Evolutionary conservation across 305 asterid genomes (phyloP).

Genomic region (Rubia occidens): DNA sequence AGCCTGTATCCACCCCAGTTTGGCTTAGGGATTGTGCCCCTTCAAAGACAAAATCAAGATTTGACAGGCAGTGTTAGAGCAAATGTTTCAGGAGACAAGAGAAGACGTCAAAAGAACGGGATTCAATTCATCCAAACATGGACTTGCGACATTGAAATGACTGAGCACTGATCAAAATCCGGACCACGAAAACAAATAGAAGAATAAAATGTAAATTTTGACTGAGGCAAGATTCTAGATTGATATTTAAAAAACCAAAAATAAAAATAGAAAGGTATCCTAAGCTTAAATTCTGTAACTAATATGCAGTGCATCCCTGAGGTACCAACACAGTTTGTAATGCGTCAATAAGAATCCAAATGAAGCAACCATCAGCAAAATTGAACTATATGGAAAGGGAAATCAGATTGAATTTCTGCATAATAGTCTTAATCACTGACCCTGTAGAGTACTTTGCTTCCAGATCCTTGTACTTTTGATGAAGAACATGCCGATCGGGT

Average conservation of each 20-base stretch:
- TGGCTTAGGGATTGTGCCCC: constrained; percentile 72
- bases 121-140: background rate
- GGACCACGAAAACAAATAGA: background rate
- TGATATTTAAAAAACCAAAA: background rate
- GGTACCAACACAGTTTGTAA: background rate
- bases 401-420: constrained; percentile 15
- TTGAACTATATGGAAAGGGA: constrained; percentile 4
- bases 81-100: background rate
- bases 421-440: constrained; percentile 37
- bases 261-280: background rate
- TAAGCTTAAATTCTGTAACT: background rate
- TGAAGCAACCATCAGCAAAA: background rate
- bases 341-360: background rate
- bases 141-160: background rate
- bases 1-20: constrained; percentile 94
- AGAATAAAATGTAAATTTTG: background rate
- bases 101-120: background rate
- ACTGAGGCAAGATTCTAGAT: background rate
- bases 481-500: constrained; percentile 62
- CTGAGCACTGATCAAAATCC: background rate
- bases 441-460: constrained; percentile 69
- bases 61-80: background rate
- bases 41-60: constrained; percentile 18
- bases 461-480: constrained; percentile 56
- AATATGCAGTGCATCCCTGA: background rate